Evolutionary conservation across 2,329 filamentous ascomycete species (phyloP), one percentile per base, ranked within the genome.

Genomic region (Zymoseptoria ardabiliae): DNA sequence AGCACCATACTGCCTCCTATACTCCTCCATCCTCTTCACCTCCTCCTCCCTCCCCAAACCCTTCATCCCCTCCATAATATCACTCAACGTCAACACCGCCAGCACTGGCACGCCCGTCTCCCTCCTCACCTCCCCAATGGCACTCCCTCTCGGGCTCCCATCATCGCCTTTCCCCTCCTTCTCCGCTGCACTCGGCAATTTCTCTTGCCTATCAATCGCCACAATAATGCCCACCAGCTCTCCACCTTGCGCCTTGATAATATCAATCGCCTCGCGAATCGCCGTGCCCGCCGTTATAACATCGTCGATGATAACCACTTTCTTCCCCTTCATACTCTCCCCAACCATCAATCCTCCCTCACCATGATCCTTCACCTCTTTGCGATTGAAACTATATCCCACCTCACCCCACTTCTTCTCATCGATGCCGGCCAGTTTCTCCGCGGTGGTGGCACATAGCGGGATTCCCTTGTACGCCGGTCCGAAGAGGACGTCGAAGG

Each of bases 391-490:
- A 35, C 86, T 87, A 78, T 96, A 97, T 71, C 87, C 90, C 59
- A 89, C 81, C 50, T 81, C 76, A 58, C 84, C 84, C 75, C 88
- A 94, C 62, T 81, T 83, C 55, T 78, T 75, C 19, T 83, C 78
- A 63, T 90, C 85, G 10, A 91, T 77, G 69, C 86, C 82, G 56
- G 85, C 84, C 11, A 97, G 83, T 74, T 91, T 88, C 72, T 89
- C 84, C 45, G 87, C 82, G 17, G 91, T 87, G 2, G 89, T 83
- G 17, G 88, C 86, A 51, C 89, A 89, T n/a, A 97, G 84, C 1
- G 92, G 91, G 65, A 97, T 96, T 51, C 94, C 94, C 79, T 97
- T 99, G 82, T 97, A 99, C 9, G 94, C 93, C 2, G 94, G 93
- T 17, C 85, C 92, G 75, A 97, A 97, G 70, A 97, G 81, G 68